These are phyloP conservation scores for Phylloporus arenicola DNA, from an alignment of 768 basidiomycete genomes.

Conservation along the genomic window DNA sequence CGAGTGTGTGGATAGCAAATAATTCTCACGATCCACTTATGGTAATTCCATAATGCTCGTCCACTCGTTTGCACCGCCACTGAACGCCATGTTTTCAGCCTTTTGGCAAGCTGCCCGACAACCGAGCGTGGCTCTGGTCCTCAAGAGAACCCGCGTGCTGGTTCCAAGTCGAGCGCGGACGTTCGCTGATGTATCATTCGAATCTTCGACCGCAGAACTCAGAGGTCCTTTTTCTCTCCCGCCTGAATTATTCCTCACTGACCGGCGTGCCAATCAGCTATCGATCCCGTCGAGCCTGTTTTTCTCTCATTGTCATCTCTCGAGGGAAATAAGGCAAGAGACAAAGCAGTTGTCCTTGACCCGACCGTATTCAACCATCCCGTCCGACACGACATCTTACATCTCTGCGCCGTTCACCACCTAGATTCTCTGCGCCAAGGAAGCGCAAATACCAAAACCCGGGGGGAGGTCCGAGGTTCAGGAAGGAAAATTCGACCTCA, in stretches of 20 bases:
- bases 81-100: conserved; percentile 14
- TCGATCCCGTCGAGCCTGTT: conserved; percentile 42
- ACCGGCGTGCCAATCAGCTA: conserved; percentile 24
- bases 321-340: conserved; percentile 36
- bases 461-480: conserved; percentile 85
- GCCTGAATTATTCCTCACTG: conserved; percentile 6
- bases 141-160: neutral
- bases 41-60: conserved; percentile 6
- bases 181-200: conserved; percentile 8
- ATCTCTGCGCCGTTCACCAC: conserved; percentile 85
- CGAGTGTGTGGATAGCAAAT: neutral
- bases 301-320: conserved; percentile 60
- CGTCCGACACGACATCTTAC: conserved; percentile 86
- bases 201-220: neutral
- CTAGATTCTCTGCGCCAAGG: conserved; percentile 89
- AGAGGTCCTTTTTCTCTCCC: conserved; percentile 15
- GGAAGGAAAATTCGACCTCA: conserved; percentile 86
- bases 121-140: conserved; percentile 2
- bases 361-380: conserved; percentile 85
- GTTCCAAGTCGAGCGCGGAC: conserved; percentile 3
- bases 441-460: conserved; percentile 85
- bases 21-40: conserved; percentile 25
- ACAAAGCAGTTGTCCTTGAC: conserved; percentile 58
- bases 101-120: conserved; percentile 13
- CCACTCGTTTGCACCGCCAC: neutral